Evolutionary conservation across 306 rosid genomes (phyloP).

Genomic region (Comarum palustre): DNA sequence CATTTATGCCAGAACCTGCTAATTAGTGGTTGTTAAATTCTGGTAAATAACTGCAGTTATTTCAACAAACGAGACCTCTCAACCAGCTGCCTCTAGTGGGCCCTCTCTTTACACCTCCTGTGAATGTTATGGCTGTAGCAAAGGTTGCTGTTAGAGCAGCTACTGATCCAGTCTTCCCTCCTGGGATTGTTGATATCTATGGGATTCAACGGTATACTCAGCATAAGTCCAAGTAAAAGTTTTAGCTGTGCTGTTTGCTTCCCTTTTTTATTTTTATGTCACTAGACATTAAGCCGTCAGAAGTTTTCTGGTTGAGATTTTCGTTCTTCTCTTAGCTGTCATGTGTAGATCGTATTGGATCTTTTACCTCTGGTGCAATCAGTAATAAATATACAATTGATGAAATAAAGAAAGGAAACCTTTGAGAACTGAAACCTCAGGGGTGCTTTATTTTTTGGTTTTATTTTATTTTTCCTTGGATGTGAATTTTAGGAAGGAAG

Average conservation of each 20-base stretch:
- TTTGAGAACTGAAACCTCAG: background rate
- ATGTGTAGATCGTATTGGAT: background rate
- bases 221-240: conserved; percentile 43
- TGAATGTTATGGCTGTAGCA: conserved; percentile 67
- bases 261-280: background rate
- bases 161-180: conserved; percentile 90
- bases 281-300: background rate
- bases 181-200: conserved; percentile 67
- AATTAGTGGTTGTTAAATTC: background rate
- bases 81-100: conserved; percentile 79
- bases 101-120: conserved; percentile 85
- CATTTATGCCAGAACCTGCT: background rate
- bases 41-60: conserved; percentile 46
- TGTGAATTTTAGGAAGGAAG: no score
- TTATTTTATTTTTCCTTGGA: background rate
- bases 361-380: background rate
- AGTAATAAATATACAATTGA: background rate
- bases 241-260: background rate
- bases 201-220: conserved; percentile 81
- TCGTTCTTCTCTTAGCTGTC: conserved; percentile 6
- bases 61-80: conserved; percentile 59
- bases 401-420: background rate
- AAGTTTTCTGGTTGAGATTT: background rate
- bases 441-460: background rate
- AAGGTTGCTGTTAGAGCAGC: conserved; percentile 94